Conservation (phyloP, 306 rosid genomes). For the Cicer cuneatum region DNA sequence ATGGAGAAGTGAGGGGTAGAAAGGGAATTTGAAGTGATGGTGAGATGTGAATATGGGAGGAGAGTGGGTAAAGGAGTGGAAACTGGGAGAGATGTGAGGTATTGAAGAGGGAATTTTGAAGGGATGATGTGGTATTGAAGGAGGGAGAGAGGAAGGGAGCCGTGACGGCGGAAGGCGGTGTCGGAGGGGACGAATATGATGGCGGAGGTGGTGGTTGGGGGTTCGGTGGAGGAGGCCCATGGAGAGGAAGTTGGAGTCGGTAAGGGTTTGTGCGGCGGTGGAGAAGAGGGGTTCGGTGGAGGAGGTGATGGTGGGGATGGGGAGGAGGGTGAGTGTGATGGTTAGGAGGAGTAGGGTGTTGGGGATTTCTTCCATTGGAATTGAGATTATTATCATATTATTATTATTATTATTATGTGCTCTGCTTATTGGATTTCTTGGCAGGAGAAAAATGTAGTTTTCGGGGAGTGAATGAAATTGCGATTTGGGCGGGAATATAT, state of each 20-base stretch:
- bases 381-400: not conserved
- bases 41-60: conserved; percentile 27
- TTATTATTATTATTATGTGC: too few species aligned
- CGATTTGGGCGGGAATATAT: not conserved
- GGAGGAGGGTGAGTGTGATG: not conserved
- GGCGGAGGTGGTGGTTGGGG: conserved; percentile 41
- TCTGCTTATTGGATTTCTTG: not conserved
- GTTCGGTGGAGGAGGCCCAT: conserved; percentile 48
- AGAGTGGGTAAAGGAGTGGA: conserved; percentile 26
- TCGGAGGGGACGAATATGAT: conserved; percentile 56
- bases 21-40: not conserved
- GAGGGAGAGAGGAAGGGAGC: conserved; percentile 47
- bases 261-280: conserved; percentile 42
- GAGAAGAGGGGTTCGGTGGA: conserved; percentile 29
- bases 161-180: conserved; percentile 45
- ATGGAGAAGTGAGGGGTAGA: conserved; percentile 4
- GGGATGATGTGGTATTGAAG: conserved; percentile 54
- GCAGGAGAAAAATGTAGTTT: not conserved
- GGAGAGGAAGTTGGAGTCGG: conserved; percentile 50
- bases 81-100: conserved; percentile 21
- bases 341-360: not conserved
- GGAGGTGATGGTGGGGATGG: not conserved
- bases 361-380: conserved; percentile 12
- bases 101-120: conserved; percentile 28
- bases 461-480: not conserved